Conservation (phyloP, 805 yeast genomes). For the Wickerhamiella lipophila region DNA sequence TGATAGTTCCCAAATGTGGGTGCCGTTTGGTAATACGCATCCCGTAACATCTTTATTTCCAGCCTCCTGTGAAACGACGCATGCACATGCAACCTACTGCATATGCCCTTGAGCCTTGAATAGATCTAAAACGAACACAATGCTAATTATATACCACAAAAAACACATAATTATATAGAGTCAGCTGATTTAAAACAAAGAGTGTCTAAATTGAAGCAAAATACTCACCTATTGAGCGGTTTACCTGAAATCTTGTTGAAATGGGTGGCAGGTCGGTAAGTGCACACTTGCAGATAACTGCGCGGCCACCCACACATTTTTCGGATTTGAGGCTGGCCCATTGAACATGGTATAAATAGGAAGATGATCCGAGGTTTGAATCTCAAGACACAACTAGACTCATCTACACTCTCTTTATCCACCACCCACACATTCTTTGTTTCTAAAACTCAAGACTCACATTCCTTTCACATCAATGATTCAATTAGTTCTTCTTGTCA, state of each 20-base stretch:
- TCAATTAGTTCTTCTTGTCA: background rate
- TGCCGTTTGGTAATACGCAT: background rate
- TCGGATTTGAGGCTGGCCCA: background rate
- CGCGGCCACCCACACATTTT: background rate
- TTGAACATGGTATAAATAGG: background rate
- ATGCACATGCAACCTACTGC: background rate
- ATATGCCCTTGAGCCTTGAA: background rate
- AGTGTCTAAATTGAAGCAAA: background rate
- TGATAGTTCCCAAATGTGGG: background rate
- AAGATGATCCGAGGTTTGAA: background rate
- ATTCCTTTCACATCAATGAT: background rate
- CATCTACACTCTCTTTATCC: conserved; percentile 5
- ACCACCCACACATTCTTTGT: background rate
- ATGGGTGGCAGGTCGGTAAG: conserved; percentile 10
- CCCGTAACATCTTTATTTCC: conserved; percentile 2
- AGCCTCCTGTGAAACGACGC: background rate
- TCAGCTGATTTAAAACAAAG: background rate
- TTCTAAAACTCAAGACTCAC: background rate
- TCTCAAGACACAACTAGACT: background rate
- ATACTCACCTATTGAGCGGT: too few species aligned
- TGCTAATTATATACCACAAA: background rate
- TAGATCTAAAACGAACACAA: too few species aligned
- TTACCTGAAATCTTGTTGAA: background rate
- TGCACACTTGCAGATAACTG: conserved; percentile 9
- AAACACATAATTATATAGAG: background rate